Evolutionary conservation across 257 asterid genomes (phyloP), one percentile per base, ranked within the genome.

Genomic region (Plantago elongata): DNA sequence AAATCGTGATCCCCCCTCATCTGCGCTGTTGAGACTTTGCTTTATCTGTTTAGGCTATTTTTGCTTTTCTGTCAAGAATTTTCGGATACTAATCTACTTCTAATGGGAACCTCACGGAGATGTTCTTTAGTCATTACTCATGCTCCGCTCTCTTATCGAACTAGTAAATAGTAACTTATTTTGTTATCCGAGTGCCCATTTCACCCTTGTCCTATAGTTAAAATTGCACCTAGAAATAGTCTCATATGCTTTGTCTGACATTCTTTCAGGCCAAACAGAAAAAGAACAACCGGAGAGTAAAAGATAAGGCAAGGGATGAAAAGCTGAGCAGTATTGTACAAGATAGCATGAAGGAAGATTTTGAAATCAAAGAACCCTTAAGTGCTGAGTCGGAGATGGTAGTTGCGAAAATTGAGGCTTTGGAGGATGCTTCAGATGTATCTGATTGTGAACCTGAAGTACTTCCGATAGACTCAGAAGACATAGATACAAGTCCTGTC

Each of bases 241-340:
- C 40, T 52, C 14, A 52, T 22, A 52, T 52, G 12, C 30, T 51
- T 30, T 54, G 42, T 54, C 42, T 2, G 7, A 12, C 17, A 30
- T 14, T 27, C 48, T 48, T 61, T 48, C 77, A 81, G 88, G 77
- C 72, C 29, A 81, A 81, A 70, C 80, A 81, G 54, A 81, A 78
- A 69, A 60, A 72, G 51, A 74, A 76, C 63, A 78, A 71, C 43
- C 77, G 84, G 57, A 78, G 72, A 64, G 66, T 71, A 66, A 80
- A 88, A 82, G 96, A 88, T 56, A 88, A 88, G 77, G 84, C 60
- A 18, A 85, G 75, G 79, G 89, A 84, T 72, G 90, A 77, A 27
- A 86, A 80, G 69, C 46, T 69, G 42, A 61, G 60, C 63, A 29
- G 69, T 38, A 47, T 59, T 61, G 64, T 56, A 50, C 77, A 54